Evolutionary conservation across 768 basidiomycete species (phyloP).

Genomic region (Suillus subalutaceus): DNA sequence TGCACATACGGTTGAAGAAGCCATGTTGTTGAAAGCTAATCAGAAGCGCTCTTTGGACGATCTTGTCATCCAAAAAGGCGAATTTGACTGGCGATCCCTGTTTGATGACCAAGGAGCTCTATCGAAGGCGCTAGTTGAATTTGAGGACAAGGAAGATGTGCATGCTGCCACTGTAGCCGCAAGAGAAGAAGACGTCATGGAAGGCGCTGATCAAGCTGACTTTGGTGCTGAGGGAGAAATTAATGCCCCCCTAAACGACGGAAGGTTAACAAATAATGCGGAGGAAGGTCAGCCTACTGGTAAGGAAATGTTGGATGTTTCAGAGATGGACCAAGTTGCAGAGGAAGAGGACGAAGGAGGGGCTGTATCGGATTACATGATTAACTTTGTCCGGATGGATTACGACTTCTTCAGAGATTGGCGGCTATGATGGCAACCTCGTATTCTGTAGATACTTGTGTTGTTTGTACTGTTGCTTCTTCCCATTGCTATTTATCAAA

Average conservation of each 20-base stretch:
- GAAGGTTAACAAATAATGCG: slow-evolving; percentile 10
- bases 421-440: slow-evolving; percentile 46
- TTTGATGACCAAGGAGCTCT: slow-evolving; percentile 66
- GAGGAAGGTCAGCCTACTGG: slow-evolving; percentile 26
- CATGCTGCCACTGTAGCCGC: slow-evolving; percentile 79
- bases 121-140: slow-evolving; percentile 77
- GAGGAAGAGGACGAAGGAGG: slow-evolving; percentile 61
- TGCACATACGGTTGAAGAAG: slow-evolving; percentile 90
- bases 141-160: slow-evolving; percentile 88
- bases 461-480: slow-evolving; percentile 8
- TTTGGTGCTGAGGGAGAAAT: slow-evolving; percentile 55
- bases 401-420: slow-evolving; percentile 75
- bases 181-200: slow-evolving; percentile 68
- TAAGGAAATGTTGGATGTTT: slow-evolving; percentile 29
- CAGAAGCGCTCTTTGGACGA: slow-evolving; percentile 92
- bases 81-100: slow-evolving; percentile 91
- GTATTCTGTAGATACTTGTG: slow-evolving; percentile 7
- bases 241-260: slow-evolving; percentile 18
- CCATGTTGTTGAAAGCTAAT: slow-evolving; percentile 96
- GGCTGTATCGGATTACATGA: slow-evolving; percentile 84
- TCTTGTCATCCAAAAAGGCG: slow-evolving; percentile 90
- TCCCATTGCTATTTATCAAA: slow-evolving; percentile 20
- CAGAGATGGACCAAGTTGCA: slow-evolving; percentile 38
- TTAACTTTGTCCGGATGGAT: slow-evolving; percentile 62
- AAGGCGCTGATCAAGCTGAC: slow-evolving; percentile 81